Evolutionary conservation across 108 stramenopile species (phyloP), one percentile per base, ranked within the genome.

Genomic region (Cylindrotheca closterium): DNA sequence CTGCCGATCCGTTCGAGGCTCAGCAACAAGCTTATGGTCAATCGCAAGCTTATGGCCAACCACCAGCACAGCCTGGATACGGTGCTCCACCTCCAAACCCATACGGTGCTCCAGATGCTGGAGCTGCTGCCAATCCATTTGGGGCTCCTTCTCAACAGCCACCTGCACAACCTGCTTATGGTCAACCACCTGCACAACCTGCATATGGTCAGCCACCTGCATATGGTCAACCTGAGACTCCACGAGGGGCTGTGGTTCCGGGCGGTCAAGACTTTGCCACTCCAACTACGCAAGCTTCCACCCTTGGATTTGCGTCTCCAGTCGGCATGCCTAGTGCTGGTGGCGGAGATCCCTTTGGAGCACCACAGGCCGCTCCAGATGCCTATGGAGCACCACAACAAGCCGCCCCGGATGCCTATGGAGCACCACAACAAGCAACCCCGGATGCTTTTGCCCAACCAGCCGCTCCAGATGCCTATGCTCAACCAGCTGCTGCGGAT

Each of bases 251-350:
- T 4, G 50, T 64, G 22, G 56, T 74, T 17, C 25, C 56, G 30
- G 60, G 58, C 28, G 51, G 50, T 48, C 30, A 57, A 21, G 56
- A 63, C 37, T 33, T 25, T n/a, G 23, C 7, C 25, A 57, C 66
- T 2, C 66, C 66, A 27, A 37, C 37, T 45, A 70, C 76, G 25
- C 54, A 46, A 2, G 70, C 67, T 33, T 68, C 69, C 19, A 70
- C 53, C 56, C 55, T 71, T 30, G 73, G 73, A 12, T 78, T 78
- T 62, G 66, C 72, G 18, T 65, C 83, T 2, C 79, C 80, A 19
- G 52, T 65, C 33, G 71, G 55, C 22, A 47, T 59, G 29, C 28
- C 17, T 28, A 22, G 15, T 51, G 64, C 46, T 50, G n/a, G n/a
- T n/a, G 37, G 51, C 46, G 29, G 19, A 70, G 54, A 2, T 12